These are phyloP conservation scores for Brettanomyces bruxellensis DNA, from an alignment of 805 yeast species.

Conservation along the genomic window DNA sequence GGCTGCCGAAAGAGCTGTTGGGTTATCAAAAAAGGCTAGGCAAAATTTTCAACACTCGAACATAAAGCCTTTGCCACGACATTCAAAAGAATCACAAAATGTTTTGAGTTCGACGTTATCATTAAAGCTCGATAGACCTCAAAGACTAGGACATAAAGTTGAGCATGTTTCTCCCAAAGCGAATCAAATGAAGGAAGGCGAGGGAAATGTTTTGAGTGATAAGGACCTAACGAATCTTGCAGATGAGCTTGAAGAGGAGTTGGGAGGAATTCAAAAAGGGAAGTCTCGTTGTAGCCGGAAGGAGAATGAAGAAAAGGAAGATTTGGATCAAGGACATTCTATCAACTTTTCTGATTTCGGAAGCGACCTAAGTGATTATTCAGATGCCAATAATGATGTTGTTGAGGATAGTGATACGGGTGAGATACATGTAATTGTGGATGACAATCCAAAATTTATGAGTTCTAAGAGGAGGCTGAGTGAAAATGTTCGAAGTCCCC, in stretches of 20 bases:
- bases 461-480: slow-evolving; percentile 5
- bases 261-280: slow-evolving; percentile 2
- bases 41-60: background rate
- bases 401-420: background rate
- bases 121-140: too few relatives aligned
- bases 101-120: too few relatives aligned
- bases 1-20: slow-evolving; percentile 14
- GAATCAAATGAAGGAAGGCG: background rate
- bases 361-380: background rate
- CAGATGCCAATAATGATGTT: background rate
- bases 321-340: background rate
- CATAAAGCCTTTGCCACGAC: background rate
- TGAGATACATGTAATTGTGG: slow-evolving; percentile 15
- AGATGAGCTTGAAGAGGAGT: slow-evolving; percentile 17
- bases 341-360: background rate
- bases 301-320: background rate
- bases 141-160: too few relatives aligned
- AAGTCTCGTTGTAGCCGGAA: background rate
- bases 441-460: slow-evolving; percentile 10
- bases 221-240: slow-evolving; percentile 17
- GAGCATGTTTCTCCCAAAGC: slow-evolving; percentile 1
- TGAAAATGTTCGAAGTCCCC: background rate
- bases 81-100: background rate
- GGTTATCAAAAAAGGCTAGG: background rate
- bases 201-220: slow-evolving; percentile 7